These are phyloP conservation scores for Zelonia costaricensis DNA, from an alignment of 208 protist species.

Conservation along the genomic window DNA sequence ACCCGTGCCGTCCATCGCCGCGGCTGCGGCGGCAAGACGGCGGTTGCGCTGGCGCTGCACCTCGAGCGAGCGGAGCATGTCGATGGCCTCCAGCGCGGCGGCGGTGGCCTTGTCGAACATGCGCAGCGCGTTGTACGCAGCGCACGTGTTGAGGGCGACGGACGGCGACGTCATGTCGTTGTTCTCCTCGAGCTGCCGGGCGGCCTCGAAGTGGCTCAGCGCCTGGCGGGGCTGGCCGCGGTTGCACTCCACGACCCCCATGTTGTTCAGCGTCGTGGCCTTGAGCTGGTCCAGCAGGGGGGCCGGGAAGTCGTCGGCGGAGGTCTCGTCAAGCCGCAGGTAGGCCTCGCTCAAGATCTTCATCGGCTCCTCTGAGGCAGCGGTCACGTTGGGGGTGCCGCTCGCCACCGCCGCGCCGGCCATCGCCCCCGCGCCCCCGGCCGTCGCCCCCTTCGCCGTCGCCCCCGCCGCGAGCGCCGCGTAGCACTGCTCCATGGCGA, in stretches of 20 bases:
- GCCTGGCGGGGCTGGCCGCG: conserved; percentile 79
- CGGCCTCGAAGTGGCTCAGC: conserved; percentile 83
- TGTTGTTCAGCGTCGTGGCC: conserved; percentile 86
- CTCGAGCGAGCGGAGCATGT: conserved; percentile 80
- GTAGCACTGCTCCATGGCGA: conserved; percentile 79
- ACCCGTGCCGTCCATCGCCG: background rate
- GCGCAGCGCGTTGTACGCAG: conserved; percentile 80
- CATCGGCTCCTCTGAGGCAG: conserved; percentile 47
- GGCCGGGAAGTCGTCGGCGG: conserved; percentile 20
- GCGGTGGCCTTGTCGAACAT: conserved; percentile 89
- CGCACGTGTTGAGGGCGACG: conserved; percentile 83
- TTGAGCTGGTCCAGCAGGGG: conserved; percentile 68
- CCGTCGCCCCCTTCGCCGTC: background rate
- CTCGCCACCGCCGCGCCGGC: background rate
- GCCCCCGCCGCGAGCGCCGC: conserved; percentile 16
- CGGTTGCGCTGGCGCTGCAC: conserved; percentile 48
- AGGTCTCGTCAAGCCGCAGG: conserved; percentile 42
- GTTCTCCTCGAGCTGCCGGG: conserved; percentile 78
- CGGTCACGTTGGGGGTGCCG: background rate
- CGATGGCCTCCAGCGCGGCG: conserved; percentile 82
- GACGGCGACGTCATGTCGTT: conserved; percentile 76
- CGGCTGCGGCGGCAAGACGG: conserved; percentile 11
- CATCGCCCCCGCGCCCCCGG: background rate
- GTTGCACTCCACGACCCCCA: conserved; percentile 87
- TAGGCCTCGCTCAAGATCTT: conserved; percentile 60